Evolutionary conservation across 805 yeast genomes (phyloP), one percentile per base, ranked within the genome.

Genomic region (Teunomyces aglyptinius): DNA sequence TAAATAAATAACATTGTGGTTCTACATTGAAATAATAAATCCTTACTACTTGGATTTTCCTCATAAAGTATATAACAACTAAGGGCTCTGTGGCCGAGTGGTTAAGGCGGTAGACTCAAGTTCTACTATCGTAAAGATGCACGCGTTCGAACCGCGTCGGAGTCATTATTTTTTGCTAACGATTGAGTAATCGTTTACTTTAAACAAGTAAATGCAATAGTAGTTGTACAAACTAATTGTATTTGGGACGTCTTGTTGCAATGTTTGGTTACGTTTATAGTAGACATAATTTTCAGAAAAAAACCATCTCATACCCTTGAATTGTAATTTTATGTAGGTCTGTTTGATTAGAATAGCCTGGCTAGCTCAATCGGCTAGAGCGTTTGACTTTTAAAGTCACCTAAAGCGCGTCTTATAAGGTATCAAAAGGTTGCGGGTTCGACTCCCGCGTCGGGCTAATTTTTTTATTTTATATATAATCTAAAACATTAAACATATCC

Each of bases 281-380:
- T 24, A 36, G 28, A 19, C 19, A 22, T 5, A 12, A 20, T 22
- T 12, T 36, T 36, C n/a, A n/a, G n/a, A 19, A 33, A 16, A 33
- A 16, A 4, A 6, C 24, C 7, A 16, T 19, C 4, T 5, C 4
- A 19, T n/a, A 12, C 24, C 13, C 18, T 12, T 7, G 12, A 12
- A n/a, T 22, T n/a, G 7, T 18, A 22, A n/a, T 36, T 36, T 20
- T 3, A 11, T 4, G 5, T 3, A n/a, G n/a, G n/a, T 1, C 1
- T 1, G 13, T 36, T 19, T 10, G n/a, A 18, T 28, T 26, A 41
- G 31, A 38, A 18, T 54, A 59, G 64, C 64, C 59, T 58, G 66
- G 64, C 64, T 27, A 43, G 38, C 49, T 47, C 49, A 47, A 47
- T 47, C 39, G 47, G 49, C 47, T 46, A 47, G 49, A 47, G 49